Conservation (phyloP, 2,329 filamentous ascomycete genomes). For the Epichloe coenophiala region DNA sequence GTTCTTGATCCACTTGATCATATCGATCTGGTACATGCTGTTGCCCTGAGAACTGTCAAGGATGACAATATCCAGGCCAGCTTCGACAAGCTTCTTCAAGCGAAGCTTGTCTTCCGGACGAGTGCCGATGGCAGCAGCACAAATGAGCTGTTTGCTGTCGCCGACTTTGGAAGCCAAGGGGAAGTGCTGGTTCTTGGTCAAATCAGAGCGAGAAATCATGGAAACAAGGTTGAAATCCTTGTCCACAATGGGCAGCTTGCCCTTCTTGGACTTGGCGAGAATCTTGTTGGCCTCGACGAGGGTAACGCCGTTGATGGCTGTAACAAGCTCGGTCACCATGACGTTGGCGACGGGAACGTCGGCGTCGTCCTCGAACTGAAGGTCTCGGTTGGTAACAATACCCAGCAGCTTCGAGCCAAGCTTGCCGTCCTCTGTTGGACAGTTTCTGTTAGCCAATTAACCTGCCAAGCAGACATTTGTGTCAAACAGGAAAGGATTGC, state of each 20-base stretch:
- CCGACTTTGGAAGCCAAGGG: conserved; percentile 92
- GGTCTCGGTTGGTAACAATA: conserved; percentile 95
- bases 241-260: conserved; percentile 90
- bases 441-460: conserved; percentile 5
- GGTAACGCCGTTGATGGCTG: conserved; percentile 69
- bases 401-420: conserved; percentile 92
- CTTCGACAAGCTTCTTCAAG: conserved; percentile 78
- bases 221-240: conserved; percentile 73
- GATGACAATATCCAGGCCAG: conserved; percentile 87
- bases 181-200: conserved; percentile 98
- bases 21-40: conserved; percentile 96
- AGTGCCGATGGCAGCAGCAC: conserved; percentile 89
- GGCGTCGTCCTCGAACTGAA: conserved; percentile 80
- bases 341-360: conserved; percentile 66
- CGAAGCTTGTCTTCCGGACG: conserved; percentile 83
- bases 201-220: conserved; percentile 82
- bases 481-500: background rate
- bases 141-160: conserved; percentile 93
- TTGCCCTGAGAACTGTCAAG: conserved; percentile 96
- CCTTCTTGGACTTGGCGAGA: conserved; percentile 92
- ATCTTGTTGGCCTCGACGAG: conserved; percentile 85
- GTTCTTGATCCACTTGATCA: conserved; percentile 92
- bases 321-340: conserved; percentile 93
- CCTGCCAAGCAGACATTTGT: background rate
- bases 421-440: conserved; percentile 63